These are phyloP conservation scores for Plasmodium blacklocki DNA, from an alignment of 169 alveolate genomes.

Conservation along the genomic window DNA sequence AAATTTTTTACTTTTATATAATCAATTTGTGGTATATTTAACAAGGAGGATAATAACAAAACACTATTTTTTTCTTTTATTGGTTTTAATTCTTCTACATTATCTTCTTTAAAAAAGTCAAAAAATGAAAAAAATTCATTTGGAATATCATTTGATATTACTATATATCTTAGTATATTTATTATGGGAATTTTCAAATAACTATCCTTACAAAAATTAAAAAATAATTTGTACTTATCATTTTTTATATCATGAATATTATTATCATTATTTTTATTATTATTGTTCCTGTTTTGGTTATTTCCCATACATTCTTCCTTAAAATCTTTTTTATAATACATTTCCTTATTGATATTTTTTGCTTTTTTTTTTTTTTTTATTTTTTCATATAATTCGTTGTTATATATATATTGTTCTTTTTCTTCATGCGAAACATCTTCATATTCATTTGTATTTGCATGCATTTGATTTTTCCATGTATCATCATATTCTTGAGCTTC, in stretches of 20 bases:
- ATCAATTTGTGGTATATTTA: slow-evolving; percentile 52
- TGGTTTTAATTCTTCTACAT: slow-evolving; percentile 6
- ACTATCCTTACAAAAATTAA: slow-evolving; percentile 27
- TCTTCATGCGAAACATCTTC: not conserved
- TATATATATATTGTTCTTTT: not conserved
- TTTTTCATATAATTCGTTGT: not conserved
- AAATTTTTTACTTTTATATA: slow-evolving; percentile 46
- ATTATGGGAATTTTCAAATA: slow-evolving; percentile 66
- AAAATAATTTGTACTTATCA: slow-evolving; percentile 18
- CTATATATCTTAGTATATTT: slow-evolving; percentile 45
- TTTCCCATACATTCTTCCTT: not conserved
- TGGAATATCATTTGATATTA: slow-evolving; percentile 17
- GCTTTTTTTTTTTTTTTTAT: not conserved
- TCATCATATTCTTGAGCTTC: not conserved
- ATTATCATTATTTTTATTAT: not conserved
- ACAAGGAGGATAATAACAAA: slow-evolving; percentile 41
- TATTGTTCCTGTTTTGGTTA: not conserved
- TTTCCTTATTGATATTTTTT: not conserved
- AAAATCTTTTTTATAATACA: not conserved
- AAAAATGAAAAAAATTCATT: slow-evolving; percentile 43
- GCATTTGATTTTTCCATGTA: not conserved
- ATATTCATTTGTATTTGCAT: not conserved
- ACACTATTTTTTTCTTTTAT: slow-evolving; percentile 51
- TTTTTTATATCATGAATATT: slow-evolving; percentile 13
- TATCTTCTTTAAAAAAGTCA: slow-evolving; percentile 34